phyloP scores from a whole-genome alignment of 2,329 filamentous ascomycete species.

The Fusarium annulatum region DNA sequence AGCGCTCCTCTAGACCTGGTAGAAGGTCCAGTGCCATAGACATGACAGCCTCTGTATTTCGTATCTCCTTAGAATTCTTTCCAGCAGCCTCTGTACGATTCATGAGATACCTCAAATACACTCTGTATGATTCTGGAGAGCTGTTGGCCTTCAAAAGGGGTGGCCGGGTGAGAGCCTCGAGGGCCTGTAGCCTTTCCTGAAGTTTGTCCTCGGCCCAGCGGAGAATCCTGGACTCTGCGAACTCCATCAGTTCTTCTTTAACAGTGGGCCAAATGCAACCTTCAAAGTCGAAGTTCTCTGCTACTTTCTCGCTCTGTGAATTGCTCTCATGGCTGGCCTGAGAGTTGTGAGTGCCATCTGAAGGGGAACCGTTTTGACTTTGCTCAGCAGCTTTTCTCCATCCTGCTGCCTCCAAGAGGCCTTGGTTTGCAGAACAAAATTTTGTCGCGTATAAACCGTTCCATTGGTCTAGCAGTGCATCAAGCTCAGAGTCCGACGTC shows the following conservation, averaged over 20 bases:
- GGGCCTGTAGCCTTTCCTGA: background rate
- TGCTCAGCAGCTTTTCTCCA: background rate
- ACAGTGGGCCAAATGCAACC: background rate
- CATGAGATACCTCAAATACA: background rate
- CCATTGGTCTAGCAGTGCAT: fast-evolving
- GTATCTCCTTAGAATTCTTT: fast-evolving
- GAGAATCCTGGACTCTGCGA: background rate
- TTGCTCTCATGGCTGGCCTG: background rate
- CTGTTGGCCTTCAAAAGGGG: background rate
- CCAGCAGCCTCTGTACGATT: background rate
- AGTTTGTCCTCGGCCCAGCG: background rate
- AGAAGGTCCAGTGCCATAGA: conserved; percentile 1
- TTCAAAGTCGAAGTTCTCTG: background rate
- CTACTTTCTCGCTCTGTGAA: fast-evolving
- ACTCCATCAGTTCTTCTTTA: background rate
- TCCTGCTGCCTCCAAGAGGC: background rate
- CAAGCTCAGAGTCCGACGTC: fast-evolving
- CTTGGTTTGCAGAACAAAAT: fast-evolving
- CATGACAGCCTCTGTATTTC: background rate
- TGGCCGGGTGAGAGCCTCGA: background rate
- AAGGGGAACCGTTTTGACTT: background rate
- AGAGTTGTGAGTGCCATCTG: fast-evolving
- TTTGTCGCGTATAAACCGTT: fast-evolving
- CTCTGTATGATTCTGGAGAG: background rate
- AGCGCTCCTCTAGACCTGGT: background rate